Evolutionary conservation across 1,284 basidiomycete genomes (phyloP).

Genomic region (Apiotrichum laibachii): DNA sequence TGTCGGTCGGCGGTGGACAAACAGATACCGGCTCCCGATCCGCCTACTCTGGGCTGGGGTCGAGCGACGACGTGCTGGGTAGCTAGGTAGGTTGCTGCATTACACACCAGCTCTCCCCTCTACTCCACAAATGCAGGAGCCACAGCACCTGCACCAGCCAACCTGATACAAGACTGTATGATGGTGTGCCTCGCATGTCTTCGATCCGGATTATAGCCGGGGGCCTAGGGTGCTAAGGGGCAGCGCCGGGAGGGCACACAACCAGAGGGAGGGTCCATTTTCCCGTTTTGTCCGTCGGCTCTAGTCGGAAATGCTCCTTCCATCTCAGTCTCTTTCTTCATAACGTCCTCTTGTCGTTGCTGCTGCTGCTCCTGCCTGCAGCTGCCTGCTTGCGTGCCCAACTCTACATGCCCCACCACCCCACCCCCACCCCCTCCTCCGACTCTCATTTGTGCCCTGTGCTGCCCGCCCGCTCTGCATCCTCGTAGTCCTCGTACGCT

Average conservation of each 20-base stretch:
- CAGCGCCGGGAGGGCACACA: too few species aligned
- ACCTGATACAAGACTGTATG: too few species aligned
- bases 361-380: neutral
- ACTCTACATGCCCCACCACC: neutral
- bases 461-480: neutral
- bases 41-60: neutral
- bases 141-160: too few species aligned
- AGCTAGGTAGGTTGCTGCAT: too few species aligned
- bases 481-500: too few species aligned
- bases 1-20: neutral
- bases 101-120: too few species aligned
- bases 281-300: slow-evolving; percentile 22
- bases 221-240: neutral
- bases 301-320: slow-evolving; percentile 9
- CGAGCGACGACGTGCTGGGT: too few species aligned
- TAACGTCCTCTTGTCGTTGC: neutral
- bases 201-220: neutral
- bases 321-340: neutral
- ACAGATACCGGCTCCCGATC: neutral
- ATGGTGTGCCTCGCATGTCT: neutral
- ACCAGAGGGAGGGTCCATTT: neutral
- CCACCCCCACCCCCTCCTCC: neutral
- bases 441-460: neutral
- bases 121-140: neutral
- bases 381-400: neutral